Conservation (phyloP, 2,329 filamentous ascomycete genomes). For the Hypoxylon sp. region DNA sequence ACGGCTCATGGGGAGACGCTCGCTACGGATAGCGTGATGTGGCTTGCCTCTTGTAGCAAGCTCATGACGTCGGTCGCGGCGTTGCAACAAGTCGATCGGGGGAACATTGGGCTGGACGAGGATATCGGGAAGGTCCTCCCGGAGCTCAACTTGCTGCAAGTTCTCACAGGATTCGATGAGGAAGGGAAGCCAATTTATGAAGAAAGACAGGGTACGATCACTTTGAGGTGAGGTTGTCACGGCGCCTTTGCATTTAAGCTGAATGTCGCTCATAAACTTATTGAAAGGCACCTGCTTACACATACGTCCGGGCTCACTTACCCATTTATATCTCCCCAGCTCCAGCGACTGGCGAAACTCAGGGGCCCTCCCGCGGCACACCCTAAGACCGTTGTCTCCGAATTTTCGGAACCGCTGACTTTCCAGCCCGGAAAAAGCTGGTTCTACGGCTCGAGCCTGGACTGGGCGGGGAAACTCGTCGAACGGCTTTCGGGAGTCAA, state of each 20-base stretch:
- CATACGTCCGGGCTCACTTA: conserved; percentile 25
- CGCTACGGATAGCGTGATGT: conserved; percentile 34
- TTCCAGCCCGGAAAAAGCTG: conserved; percentile 68
- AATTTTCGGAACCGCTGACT: conserved; percentile 61
- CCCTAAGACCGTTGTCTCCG: conserved; percentile 57
- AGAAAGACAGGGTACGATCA: conserved; percentile 24
- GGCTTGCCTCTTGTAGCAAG: conserved; percentile 40
- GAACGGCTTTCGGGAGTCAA: conserved; percentile 62
- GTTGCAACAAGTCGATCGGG: conserved; percentile 38
- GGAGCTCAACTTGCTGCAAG: conserved; percentile 27
- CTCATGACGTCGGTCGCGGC: conserved; percentile 39
- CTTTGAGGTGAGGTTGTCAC: conserved; percentile 29
- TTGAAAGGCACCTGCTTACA: conserved; percentile 28
- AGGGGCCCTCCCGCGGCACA: conserved; percentile 14
- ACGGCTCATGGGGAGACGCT: conserved; percentile 34
- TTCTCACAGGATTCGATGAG: conserved; percentile 29
- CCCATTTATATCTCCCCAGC: conserved; percentile 11
- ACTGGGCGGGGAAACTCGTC: conserved; percentile 69
- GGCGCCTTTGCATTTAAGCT: background rate
- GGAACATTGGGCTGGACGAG: conserved; percentile 39
- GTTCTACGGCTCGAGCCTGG: conserved; percentile 65
- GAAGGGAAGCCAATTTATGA: conserved; percentile 34
- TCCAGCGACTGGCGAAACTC: conserved; percentile 21
- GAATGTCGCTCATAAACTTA: conserved; percentile 4
- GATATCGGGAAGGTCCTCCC: conserved; percentile 30